These are phyloP conservation scores for Hippophae gyantsensis DNA, from an alignment of 306 rosid species.

Conservation along the genomic window DNA sequence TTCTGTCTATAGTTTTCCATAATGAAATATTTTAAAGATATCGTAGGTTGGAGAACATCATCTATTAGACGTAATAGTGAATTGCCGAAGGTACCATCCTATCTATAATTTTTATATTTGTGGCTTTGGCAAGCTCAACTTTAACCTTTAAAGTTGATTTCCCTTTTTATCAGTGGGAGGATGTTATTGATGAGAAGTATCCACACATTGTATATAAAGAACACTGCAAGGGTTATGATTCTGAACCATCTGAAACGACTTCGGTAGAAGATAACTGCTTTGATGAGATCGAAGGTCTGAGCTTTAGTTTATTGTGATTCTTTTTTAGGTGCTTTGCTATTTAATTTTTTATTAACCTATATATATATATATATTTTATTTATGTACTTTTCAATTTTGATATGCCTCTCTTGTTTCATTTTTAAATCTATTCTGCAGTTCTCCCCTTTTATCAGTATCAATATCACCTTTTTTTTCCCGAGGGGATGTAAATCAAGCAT, in stretches of 20 bases:
- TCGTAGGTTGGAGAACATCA: conserved; percentile 99
- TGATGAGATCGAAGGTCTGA: conserved; percentile 80
- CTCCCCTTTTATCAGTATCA: too few species aligned
- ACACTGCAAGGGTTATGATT: conserved; percentile 73
- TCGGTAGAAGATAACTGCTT: conserved; percentile 26
- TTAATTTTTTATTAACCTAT: too few species aligned
- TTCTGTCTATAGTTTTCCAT: conserved; percentile 27
- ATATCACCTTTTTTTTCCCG: too few species aligned
- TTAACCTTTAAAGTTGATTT: conserved; percentile 7
- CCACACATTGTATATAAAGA: conserved; percentile 92
- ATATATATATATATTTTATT: too few species aligned
- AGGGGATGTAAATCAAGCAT: too few species aligned
- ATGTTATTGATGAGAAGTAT: conserved; percentile 63
- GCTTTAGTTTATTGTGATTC: neutral
- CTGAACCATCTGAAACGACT: conserved; percentile 47
- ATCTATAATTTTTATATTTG: conserved; percentile 11
- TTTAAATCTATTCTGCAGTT: too few species aligned
- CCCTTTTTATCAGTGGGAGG: conserved; percentile 63
- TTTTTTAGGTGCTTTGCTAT: too few species aligned
- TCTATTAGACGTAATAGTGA: conserved; percentile 66
- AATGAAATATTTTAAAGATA: conserved; percentile 40
- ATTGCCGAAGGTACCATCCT: conserved; percentile 68
- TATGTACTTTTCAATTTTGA: too few species aligned
- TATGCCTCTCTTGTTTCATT: too few species aligned
- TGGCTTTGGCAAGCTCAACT: conserved; percentile 11